Conservation (phyloP, 1,139 yeast species). For the Suhomyces coccinellae region DNA sequence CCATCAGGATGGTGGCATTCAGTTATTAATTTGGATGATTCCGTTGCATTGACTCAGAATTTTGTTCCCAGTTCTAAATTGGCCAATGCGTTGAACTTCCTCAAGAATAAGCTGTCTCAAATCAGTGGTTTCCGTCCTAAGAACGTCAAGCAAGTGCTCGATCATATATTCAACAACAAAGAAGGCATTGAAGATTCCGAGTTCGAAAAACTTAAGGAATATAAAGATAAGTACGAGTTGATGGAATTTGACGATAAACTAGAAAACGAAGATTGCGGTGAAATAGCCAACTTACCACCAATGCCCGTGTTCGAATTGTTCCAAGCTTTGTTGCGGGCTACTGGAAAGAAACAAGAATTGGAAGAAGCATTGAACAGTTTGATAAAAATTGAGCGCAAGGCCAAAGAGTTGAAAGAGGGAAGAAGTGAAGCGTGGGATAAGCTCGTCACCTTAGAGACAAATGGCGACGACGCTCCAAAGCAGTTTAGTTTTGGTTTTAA, state of each 20-base stretch:
- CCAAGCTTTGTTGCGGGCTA: slow-evolving; percentile 40
- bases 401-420: slow-evolving; percentile 19
- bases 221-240: slow-evolving; percentile 20
- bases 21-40: slow-evolving; percentile 78
- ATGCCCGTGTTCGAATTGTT: slow-evolving; percentile 64
- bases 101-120: slow-evolving; percentile 66
- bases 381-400: slow-evolving; percentile 28
- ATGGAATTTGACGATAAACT: slow-evolving; percentile 24
- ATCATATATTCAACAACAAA: slow-evolving; percentile 22
- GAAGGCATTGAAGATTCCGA: slow-evolving; percentile 32
- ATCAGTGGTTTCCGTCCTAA: slow-evolving; percentile 74
- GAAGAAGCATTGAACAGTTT: slow-evolving; percentile 34
- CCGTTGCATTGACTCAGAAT: slow-evolving; percentile 82
- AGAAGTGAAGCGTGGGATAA: slow-evolving; percentile 26
- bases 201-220: slow-evolving; percentile 19
- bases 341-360: slow-evolving; percentile 35
- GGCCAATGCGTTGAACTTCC: slow-evolving; percentile 61
- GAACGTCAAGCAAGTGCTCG: slow-evolving; percentile 45
- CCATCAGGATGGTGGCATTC: slow-evolving; percentile 98
- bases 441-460: slow-evolving; percentile 14
- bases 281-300: slow-evolving; percentile 35
- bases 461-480: slow-evolving; percentile 1
- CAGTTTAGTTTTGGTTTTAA: slow-evolving; percentile 36
- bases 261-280: slow-evolving; percentile 47
- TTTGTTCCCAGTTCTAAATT: slow-evolving; percentile 71